Base-by-base conservation (phyloP, 2,329 filamentous ascomycete species). In the Graphiopsis chlorocephala region DNA sequence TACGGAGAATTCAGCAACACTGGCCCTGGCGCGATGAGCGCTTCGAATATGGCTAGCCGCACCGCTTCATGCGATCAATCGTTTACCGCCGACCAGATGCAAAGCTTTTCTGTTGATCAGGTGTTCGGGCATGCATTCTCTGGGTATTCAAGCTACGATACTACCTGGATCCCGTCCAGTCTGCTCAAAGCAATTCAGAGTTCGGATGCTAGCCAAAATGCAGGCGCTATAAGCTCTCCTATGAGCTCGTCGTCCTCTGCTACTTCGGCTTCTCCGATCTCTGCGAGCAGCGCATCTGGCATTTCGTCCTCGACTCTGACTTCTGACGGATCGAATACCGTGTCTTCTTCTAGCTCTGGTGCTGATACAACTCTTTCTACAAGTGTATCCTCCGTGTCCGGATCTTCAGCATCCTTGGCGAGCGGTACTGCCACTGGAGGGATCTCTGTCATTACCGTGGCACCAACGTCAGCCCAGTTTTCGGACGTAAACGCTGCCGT, bases 401-500 rank as follows among this genome's bases (percentile, higher is more conserved):
- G n/a, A 25, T 71, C 64, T 15, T 28, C 56, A 28, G 63, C 62
- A 12, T 56, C 47, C 26, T 61, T 69, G 15, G 62, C 70, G 1
- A 62, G 68, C 20, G n/a, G 26, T 17, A 69, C 72, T 50, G 69
- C 73, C 5, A 74, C 75, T 2, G 72, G n/a, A 17, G 28, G 14
- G 48, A 26, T 59, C 7, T 68, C 75, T 20, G 76, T 74, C 10
- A 75, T 83, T 33, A 81, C 80, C 1, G 81, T 83, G 58, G 79
- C 80, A 17, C 65, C 75, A 0, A 80, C 82, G 67, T 78, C 74
- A 25, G 80, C 77, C 23, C 78, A 82, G 56, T 83, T 78, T 62
- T 80, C 79, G 23, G 79, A 75, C 11, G 81, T 83, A 68, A 77
- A 76, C 57, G 74, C 78, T 25, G 81, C 80, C 26, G 76, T 83